Evolutionary conservation across 768 basidiomycete genomes (phyloP).

Genomic region (Tylopilus sp.): DNA sequence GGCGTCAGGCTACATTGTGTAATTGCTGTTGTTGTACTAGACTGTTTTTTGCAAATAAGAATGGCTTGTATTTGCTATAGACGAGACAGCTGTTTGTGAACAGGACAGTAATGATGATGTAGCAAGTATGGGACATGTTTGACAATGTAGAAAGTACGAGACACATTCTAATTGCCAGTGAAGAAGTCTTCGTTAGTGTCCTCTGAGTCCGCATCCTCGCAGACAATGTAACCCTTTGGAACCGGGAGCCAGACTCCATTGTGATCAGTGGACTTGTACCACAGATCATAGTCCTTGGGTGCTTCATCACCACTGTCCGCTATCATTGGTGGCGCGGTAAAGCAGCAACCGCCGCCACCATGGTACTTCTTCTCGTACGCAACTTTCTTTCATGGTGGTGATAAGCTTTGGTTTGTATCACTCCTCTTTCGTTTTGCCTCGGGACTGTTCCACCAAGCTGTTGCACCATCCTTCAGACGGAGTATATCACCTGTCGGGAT

Average conservation of each 20-base stretch:
- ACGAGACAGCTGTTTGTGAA: too few relatives aligned
- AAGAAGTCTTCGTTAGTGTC: too few relatives aligned
- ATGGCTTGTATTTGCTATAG: too few relatives aligned
- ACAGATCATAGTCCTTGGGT: neutral
- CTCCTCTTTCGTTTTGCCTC: neutral
- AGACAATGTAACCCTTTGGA: neutral
- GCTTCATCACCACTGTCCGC: neutral
- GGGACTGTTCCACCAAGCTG: neutral
- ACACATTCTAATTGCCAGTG: too few relatives aligned
- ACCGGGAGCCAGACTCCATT: neutral
- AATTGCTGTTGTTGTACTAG: too few relatives aligned
- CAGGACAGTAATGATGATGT: too few relatives aligned
- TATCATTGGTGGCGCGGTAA: neutral
- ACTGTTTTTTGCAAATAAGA: too few relatives aligned
- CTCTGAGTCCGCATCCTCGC: too few relatives aligned
- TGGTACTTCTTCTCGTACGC: neutral
- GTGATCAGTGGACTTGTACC: neutral
- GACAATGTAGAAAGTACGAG: too few relatives aligned
- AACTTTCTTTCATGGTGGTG: neutral
- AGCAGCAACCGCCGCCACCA: neutral
- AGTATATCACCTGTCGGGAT: neutral
- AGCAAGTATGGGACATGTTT: too few relatives aligned
- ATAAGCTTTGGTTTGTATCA: neutral
- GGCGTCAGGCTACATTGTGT: too few relatives aligned
- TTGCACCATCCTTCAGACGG: neutral